These are phyloP conservation scores for Sequoiadendron giganteum DNA, from an alignment of 75 land plant species.

Conservation along the genomic window DNA sequence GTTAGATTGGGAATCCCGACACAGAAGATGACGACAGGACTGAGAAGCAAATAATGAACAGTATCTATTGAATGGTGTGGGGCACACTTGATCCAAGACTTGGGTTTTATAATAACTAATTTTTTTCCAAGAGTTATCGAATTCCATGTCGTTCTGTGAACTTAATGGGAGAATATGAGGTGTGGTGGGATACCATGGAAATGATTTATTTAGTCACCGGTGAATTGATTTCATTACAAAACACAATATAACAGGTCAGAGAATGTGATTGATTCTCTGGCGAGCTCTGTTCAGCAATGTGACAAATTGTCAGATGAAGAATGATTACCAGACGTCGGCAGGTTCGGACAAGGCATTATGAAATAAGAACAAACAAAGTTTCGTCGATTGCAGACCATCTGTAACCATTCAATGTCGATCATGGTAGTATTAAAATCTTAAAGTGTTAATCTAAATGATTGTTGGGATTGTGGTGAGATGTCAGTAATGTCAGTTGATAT, in stretches of 20 bases:
- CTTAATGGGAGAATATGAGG: background rate
- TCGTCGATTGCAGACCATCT: background rate
- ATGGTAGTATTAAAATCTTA: background rate
- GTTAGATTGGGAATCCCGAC: too few species aligned
- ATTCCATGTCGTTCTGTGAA: too few species aligned
- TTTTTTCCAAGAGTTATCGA: too few species aligned
- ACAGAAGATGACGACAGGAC: too few species aligned
- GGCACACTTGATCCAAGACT: too few species aligned
- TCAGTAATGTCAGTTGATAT: background rate
- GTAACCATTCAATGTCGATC: background rate
- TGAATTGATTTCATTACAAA: too few species aligned
- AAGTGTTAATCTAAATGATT: too few species aligned
- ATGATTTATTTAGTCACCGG: background rate
- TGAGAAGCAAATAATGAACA: too few species aligned
- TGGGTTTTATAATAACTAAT: background rate
- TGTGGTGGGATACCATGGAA: background rate
- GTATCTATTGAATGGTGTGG: too few species aligned
- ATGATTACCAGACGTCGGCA: background rate
- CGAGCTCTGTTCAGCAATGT: background rate
- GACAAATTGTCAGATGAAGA: background rate
- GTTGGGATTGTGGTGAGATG: too few species aligned
- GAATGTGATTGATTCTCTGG: background rate
- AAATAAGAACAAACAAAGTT: background rate
- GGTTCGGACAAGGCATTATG: background rate
- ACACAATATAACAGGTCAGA: background rate